Percentiles rank a stretch among this genome's conserved stretches.
Conservation (phyloP, 2,329 filamentous ascomycete genomes). For the Polychaeton citri region DNA sequence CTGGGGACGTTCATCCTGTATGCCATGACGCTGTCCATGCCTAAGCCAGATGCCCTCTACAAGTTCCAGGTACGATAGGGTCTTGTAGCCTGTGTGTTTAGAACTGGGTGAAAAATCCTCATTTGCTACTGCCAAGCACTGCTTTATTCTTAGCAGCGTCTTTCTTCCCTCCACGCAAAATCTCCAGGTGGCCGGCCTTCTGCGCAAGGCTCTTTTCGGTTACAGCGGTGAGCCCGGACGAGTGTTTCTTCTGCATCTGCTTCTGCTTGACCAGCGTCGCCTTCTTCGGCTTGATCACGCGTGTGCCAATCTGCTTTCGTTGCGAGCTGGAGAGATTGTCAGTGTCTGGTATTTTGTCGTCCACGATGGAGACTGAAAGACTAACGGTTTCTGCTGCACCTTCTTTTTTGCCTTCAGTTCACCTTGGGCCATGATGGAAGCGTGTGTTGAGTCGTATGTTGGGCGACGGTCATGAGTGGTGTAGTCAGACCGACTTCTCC, state of each 20-base stretch:
- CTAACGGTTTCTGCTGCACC: neutral
- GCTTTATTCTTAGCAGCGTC: conserved; percentile 28
- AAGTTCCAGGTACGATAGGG: too few relatives aligned
- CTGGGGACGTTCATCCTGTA: too few relatives aligned
- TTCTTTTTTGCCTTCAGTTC: neutral
- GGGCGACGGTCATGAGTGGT: too few relatives aligned
- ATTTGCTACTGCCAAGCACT: too few relatives aligned
- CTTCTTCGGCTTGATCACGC: conserved; percentile 56
- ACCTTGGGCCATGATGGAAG: neutral
- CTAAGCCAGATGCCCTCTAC: too few relatives aligned
- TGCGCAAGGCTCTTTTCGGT: conserved; percentile 56
- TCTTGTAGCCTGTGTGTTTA: too few relatives aligned
- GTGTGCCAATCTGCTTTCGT: conserved; percentile 33
- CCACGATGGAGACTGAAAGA: neutral
- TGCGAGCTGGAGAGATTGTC: conserved; percentile 13
- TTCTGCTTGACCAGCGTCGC: conserved; percentile 44
- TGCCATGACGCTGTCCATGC: too few relatives aligned
- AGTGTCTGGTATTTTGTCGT: too few relatives aligned
- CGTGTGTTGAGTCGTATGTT: too few relatives aligned
- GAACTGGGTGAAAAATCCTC: too few relatives aligned
- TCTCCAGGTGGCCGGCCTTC: conserved; percentile 56
- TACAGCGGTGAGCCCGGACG: conserved; percentile 46
- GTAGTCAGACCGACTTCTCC: too few relatives aligned
- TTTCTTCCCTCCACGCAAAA: conserved; percentile 54
- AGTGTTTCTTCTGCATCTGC: conserved; percentile 53